These are phyloP conservation scores for Hypoxylon sp. DNA, from an alignment of 2,329 filamentous ascomycete species.

Conservation along the genomic window DNA sequence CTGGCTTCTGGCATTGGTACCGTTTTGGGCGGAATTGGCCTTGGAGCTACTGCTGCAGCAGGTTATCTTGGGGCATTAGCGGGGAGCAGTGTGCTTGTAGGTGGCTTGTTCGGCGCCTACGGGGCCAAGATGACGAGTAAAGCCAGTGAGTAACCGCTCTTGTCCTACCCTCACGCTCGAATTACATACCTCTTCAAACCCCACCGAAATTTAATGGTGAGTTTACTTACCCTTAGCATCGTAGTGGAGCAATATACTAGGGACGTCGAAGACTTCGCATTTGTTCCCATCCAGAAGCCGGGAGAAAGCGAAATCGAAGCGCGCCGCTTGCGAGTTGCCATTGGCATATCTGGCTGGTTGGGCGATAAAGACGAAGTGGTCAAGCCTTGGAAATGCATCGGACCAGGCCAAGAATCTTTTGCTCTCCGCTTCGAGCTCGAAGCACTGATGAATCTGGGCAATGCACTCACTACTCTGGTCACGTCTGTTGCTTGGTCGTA, in stretches of 20 bases:
- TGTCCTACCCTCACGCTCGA: too few species aligned
- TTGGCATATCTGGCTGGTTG: slow-evolving; percentile 88
- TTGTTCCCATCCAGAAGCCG: slow-evolving; percentile 76
- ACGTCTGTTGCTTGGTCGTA: slow-evolving; percentile 86
- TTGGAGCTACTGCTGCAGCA: slow-evolving; percentile 84
- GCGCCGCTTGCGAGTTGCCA: slow-evolving; percentile 81
- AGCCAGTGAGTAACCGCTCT: slow-evolving; percentile 64
- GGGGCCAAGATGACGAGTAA: slow-evolving; percentile 85
- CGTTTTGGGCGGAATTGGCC: slow-evolving; percentile 81
- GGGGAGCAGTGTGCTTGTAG: slow-evolving; percentile 83
- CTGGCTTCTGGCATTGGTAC: slow-evolving; percentile 85
- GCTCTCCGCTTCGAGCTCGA: slow-evolving; percentile 88
- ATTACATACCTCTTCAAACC: neutral
- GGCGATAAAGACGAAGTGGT: slow-evolving; percentile 79
- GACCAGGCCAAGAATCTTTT: slow-evolving; percentile 79
- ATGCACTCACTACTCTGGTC: slow-evolving; percentile 82
- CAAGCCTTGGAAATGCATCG: slow-evolving; percentile 83
- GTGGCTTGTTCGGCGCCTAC: slow-evolving; percentile 90
- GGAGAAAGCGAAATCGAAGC: slow-evolving; percentile 64
- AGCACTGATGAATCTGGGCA: slow-evolving; percentile 82
- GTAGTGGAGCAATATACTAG: slow-evolving; percentile 84
- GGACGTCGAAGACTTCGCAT: slow-evolving; percentile 91
- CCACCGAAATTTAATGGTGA: neutral
- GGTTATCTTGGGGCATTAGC: slow-evolving; percentile 86
- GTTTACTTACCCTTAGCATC: slow-evolving; percentile 10